Conservation (phyloP, 2,329 filamentous ascomycete species). For the Aspergillus texensis region DNA sequence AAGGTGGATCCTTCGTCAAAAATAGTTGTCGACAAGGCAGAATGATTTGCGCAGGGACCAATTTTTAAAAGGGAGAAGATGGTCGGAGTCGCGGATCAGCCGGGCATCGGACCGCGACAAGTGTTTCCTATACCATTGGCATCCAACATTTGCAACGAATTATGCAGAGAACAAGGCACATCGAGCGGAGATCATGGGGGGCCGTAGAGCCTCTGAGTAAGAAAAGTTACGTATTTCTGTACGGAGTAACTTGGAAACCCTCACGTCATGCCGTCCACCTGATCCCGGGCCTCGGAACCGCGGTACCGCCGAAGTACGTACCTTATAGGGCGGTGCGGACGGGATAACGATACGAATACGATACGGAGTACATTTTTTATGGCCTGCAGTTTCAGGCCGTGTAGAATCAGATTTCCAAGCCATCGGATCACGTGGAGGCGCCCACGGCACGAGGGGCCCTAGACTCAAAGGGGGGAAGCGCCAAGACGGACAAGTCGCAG, state of each 20-base stretch:
- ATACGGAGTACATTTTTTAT: background rate
- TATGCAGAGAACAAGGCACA: background rate
- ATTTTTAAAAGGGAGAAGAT: background rate
- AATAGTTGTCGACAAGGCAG: background rate
- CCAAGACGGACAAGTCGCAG: conserved; percentile 24
- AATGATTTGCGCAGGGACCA: conserved; percentile 9
- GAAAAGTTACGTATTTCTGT: conserved; percentile 4
- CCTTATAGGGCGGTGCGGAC: background rate
- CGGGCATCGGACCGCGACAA: background rate
- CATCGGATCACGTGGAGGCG: background rate
- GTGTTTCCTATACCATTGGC: background rate
- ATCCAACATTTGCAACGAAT: background rate
- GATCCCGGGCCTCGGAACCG: conserved; percentile 8
- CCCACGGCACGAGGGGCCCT: conserved; percentile 9
- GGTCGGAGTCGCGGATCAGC: conserved; percentile 2
- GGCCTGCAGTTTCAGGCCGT: background rate
- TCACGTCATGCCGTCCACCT: conserved; percentile 14
- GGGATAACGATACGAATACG: background rate
- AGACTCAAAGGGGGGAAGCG: conserved; percentile 8
- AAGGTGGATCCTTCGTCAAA: conserved; percentile 3
- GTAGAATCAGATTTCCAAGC: background rate
- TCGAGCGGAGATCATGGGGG: background rate
- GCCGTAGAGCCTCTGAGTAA: conserved; percentile 2
- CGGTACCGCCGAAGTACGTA: conserved; percentile 2
- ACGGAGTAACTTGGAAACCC: background rate